These are phyloP conservation scores for Coemansia sp. DNA, from an alignment of 192 early-diverging fungal genomes.

Conservation along the genomic window DNA sequence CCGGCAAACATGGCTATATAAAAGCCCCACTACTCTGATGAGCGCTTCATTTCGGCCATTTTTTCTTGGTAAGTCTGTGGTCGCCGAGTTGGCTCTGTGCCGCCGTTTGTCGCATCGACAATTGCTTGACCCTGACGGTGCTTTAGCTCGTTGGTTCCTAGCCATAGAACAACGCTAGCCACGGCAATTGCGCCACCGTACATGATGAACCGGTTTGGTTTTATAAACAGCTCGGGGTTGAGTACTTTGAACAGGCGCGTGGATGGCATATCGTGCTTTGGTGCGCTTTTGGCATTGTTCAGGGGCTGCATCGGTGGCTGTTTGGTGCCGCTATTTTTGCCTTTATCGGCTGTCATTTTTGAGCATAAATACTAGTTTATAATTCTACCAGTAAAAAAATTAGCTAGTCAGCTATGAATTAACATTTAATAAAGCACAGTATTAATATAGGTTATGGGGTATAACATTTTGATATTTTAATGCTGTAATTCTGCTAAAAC, in stretches of 20 bases:
- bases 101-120: background rate
- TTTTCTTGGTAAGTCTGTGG: slow-evolving; percentile 44
- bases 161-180: slow-evolving; percentile 37
- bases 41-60: slow-evolving; percentile 40
- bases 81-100: background rate
- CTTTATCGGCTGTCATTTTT: background rate
- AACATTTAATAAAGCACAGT: background rate
- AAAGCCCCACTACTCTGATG: background rate
- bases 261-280: slow-evolving; percentile 33
- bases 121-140: slow-evolving; percentile 22
- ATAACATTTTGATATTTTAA: too few relatives aligned
- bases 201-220: slow-evolving; percentile 49
- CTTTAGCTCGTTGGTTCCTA: slow-evolving; percentile 38
- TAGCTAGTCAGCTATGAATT: background rate
- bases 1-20: too few relatives aligned
- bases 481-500: too few relatives aligned
- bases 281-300: background rate
- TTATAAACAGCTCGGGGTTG: slow-evolving; percentile 53
- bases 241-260: slow-evolving; percentile 52
- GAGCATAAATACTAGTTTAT: background rate
- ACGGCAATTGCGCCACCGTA: slow-evolving; percentile 37
- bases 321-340: background rate
- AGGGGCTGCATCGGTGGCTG: background rate
- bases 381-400: background rate
- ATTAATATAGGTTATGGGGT: background rate